Evolutionary conservation across 2,329 filamentous ascomycete genomes (phyloP), one percentile per base, ranked within the genome.

Genomic region (Penicillium sp.): DNA sequence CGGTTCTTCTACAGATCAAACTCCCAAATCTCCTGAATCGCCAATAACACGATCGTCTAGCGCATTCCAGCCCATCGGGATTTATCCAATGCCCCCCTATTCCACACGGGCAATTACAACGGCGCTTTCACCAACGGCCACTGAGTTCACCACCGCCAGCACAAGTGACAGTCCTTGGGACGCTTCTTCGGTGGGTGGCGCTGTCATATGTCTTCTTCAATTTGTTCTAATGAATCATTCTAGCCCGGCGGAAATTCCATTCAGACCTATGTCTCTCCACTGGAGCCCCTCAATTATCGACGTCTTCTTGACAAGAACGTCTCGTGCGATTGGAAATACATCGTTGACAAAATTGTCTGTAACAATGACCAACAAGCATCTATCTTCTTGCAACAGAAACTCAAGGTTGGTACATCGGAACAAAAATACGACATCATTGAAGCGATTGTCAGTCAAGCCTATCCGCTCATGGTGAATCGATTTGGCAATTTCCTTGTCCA

Each of bases 311-410:
- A 98, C 59, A 88, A 89, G 58, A 95, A 90, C 60, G 87, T 94
- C 65, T 94, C 85, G 57, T 96, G 90, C 69, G 93, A 98, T 70
- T 98, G 90, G 92, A 94, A 92, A 69, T 95, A 95, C 62, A 95
- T 98, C 54, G 92, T 98, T 38, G 90, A 98, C 71, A 96, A 96
- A 73, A 98, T 98, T 60, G 89, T 98, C 51, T 93, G 87, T 77
- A 95, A 89, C 70, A 96, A 98, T 64, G 92, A 98, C 60, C 92
- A 98, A 66, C 92, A 98, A 66, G 92, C 93, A 7, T 98, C 92
- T 2, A 96, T 98, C 56, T 98, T 98, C 67, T 73, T 98, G 30
- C 92, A 98, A 64, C 92, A 98, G 69, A 98, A 98, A 71, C 84
- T 98, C 53, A 98, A 98, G 70, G 85, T 95, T 45, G 89, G 89